A percentile compares a stretch with the other conserved stretches of the same genome.
Evolutionary conservation across 441 rosid species (phyloP).

Genomic region (Cnidoscolus chayamansa): DNA sequence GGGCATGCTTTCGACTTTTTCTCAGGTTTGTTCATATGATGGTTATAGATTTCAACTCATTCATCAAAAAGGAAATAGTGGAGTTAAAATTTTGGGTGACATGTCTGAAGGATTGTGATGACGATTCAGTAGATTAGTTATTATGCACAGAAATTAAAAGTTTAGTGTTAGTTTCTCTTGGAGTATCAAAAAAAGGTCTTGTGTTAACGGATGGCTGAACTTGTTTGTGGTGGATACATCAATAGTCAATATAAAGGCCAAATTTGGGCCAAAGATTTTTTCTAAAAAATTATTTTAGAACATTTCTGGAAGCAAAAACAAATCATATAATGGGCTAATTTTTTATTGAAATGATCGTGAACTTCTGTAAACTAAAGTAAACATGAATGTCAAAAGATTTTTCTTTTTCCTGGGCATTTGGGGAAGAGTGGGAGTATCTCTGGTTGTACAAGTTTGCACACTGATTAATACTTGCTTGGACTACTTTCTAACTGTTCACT

Average conservation of each 20-base stretch:
- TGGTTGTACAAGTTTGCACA: not conserved
- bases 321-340: no score
- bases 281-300: not conserved
- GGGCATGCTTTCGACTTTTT: constrained; percentile 78
- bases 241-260: not conserved
- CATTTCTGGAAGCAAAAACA: not conserved
- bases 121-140: not conserved
- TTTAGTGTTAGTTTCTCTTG: not conserved
- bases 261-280: not conserved
- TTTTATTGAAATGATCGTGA: not conserved
- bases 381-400: not conserved
- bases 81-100: not conserved
- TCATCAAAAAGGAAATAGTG: not conserved
- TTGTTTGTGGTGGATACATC: not conserved
- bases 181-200: not conserved
- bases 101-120: not conserved
- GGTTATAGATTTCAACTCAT: not conserved
- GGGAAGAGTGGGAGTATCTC: not conserved
- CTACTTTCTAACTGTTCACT: not conserved
- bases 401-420: not conserved
- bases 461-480: not conserved
- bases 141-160: no score
- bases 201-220: not conserved
- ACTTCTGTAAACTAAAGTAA: not conserved
- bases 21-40: constrained; percentile 48